Conservation (phyloP, 352 stramenopile species). For the Globisporangium alternatum region DNA sequence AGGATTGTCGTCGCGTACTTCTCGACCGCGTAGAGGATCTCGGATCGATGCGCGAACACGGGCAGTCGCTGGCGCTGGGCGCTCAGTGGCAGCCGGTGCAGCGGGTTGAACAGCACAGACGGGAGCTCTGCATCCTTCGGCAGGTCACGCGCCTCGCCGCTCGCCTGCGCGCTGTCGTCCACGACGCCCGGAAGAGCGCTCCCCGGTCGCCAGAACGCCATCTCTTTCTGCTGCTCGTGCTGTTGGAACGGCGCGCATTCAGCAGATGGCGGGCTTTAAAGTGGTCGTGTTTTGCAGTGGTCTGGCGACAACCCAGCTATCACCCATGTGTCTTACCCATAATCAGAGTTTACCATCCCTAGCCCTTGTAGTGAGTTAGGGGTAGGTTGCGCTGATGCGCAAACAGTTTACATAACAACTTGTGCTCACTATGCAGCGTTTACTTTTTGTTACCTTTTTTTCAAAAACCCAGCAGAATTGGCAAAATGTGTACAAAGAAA, state of each 20-base stretch:
- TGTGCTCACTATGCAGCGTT: too few relatives aligned
- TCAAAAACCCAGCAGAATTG: too few relatives aligned
- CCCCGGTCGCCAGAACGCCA: constrained; percentile 75
- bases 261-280: too few relatives aligned
- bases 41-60: constrained; percentile 83
- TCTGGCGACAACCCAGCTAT: too few relatives aligned
- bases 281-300: too few relatives aligned
- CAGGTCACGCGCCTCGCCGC: constrained; percentile 27
- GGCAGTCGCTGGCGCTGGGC: constrained; percentile 71
- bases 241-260: not conserved
- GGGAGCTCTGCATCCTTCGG: constrained; percentile 33
- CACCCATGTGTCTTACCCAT: too few relatives aligned
- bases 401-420: too few relatives aligned
- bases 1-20: constrained; percentile 87
- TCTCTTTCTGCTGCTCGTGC: constrained; percentile 7
- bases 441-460: too few relatives aligned
- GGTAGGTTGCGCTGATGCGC: too few relatives aligned
- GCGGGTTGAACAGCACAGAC: constrained; percentile 58
- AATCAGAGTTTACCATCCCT: too few relatives aligned
- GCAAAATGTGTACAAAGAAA: too few relatives aligned
- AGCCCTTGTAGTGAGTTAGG: too few relatives aligned
- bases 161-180: constrained; percentile 25
- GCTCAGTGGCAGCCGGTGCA: constrained; percentile 51
- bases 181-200: constrained; percentile 28
- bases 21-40: constrained; percentile 92